phyloP scores from a whole-genome alignment of 495 filamentous ascomycete species.

The Podospora australis region DNA sequence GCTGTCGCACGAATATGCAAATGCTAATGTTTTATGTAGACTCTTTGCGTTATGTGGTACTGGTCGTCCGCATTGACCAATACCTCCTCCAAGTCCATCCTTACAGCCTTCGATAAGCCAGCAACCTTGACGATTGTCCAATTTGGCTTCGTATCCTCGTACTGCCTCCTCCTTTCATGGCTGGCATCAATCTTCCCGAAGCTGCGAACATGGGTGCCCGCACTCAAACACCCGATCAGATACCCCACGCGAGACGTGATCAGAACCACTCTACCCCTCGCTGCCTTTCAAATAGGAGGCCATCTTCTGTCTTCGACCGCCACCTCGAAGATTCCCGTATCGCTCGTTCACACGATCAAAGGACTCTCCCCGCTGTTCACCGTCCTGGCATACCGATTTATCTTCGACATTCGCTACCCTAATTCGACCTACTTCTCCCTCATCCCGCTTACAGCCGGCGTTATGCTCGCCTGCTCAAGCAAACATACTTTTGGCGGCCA shows the following conservation, averaged over 20 bases:
- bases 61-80: conserved; percentile 91
- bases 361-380: conserved; percentile 97
- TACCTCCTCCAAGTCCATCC: conserved; percentile 93
- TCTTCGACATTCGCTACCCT: conserved; percentile 85
- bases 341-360: conserved; percentile 97
- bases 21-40: conserved; percentile 40
- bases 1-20: not conserved
- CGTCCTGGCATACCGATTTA: conserved; percentile 82
- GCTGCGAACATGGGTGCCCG: conserved; percentile 62
- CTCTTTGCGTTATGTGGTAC: conserved; percentile 86
- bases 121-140: conserved; percentile 92
- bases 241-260: conserved; percentile 79
- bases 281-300: conserved; percentile 86
- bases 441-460: conserved; percentile 82
- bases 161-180: conserved; percentile 74
- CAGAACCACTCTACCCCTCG: conserved; percentile 77
- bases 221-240: conserved; percentile 74
- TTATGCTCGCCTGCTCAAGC: conserved; percentile 91
- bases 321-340: conserved; percentile 90
- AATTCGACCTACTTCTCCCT: conserved; percentile 86
- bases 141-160: conserved; percentile 86
- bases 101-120: conserved; percentile 86
- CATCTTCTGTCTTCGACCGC: conserved; percentile 92
- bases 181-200: conserved; percentile 62
- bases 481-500: conserved; percentile 69